A percentile compares a stretch with the other conserved stretches of the same genome.
Evolutionary conservation across 108 stramenopile species (phyloP).

Genomic region (Fragilaria crotonensis): DNA sequence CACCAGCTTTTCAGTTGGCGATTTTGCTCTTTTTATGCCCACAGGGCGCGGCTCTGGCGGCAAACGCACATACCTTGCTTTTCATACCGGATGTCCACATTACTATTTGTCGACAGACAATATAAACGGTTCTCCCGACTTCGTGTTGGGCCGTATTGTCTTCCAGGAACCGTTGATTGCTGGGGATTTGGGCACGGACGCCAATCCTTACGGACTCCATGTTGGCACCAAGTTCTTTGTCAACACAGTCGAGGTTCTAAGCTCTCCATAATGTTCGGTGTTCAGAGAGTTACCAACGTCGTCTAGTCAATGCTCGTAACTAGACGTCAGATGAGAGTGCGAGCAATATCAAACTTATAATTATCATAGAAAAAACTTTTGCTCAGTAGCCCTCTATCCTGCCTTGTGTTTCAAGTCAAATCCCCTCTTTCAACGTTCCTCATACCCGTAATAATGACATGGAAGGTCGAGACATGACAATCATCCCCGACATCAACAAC

Average conservation of each 20-base stretch:
- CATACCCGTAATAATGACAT: no score
- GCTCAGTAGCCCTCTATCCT: no score
- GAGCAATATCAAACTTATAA: no score
- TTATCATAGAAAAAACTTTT: slow-evolving; percentile 1
- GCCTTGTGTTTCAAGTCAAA: no score
- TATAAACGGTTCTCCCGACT: slow-evolving; percentile 65
- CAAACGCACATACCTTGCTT: slow-evolving; percentile 71
- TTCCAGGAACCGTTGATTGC: slow-evolving; percentile 69
- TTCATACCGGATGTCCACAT: slow-evolving; percentile 77
- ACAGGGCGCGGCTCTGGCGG: slow-evolving; percentile 64
- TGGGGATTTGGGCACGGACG: slow-evolving; percentile 58
- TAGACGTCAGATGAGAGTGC: no score
- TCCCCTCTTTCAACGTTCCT: no score
- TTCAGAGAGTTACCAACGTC: no score
- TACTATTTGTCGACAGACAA: slow-evolving; percentile 72
- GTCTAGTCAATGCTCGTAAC: no score
- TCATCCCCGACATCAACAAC: no score
- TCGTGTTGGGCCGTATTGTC: slow-evolving; percentile 72
- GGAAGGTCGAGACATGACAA: no score
- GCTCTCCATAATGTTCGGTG: slow-evolving; percentile 16
- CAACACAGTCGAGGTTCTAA: slow-evolving; percentile 71
- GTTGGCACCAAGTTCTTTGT: slow-evolving; percentile 81
- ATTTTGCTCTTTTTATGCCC: slow-evolving; percentile 82
- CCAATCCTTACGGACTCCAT: slow-evolving; percentile 78
- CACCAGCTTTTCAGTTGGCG: slow-evolving; percentile 70